Evolutionary conservation across 495 filamentous ascomycete species (phyloP).

Genomic region (Aspergillus bridgeri): DNA sequence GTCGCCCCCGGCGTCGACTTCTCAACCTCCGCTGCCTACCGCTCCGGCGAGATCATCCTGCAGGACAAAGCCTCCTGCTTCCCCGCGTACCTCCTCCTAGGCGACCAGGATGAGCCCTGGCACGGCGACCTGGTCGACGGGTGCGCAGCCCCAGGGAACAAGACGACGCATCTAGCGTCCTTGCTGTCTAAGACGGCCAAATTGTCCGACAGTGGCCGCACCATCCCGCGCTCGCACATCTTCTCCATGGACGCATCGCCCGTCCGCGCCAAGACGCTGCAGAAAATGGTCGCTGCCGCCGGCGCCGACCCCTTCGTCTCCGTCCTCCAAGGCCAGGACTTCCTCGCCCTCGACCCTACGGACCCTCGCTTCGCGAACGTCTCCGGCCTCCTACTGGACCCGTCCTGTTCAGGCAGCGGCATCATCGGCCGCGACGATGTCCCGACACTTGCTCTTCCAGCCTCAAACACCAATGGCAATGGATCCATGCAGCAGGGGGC

Average conservation of each 20-base stretch:
- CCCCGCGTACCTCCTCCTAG: constrained; percentile 74
- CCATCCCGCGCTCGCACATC: constrained; percentile 25
- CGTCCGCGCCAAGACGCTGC: constrained; percentile 62
- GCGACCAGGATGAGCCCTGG: constrained; percentile 34
- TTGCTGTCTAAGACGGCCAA: constrained; percentile 44
- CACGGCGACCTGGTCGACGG: constrained; percentile 80
- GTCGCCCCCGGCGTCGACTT: constrained; percentile 66
- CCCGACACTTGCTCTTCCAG: constrained; percentile 53
- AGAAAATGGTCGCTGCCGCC: constrained; percentile 77
- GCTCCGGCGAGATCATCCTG: constrained; percentile 71
- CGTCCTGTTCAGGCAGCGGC: constrained; percentile 90
- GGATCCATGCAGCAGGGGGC: constrained; percentile 26
- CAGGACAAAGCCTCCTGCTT: constrained; percentile 98
- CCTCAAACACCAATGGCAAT: constrained; percentile 13
- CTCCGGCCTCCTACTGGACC: constrained; percentile 77
- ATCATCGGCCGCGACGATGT: constrained; percentile 84
- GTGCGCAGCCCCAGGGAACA: constrained; percentile 93
- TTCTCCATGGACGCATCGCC: constrained; percentile 43
- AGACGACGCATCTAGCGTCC: constrained; percentile 89
- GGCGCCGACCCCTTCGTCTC: constrained; percentile 61
- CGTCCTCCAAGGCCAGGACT: constrained; percentile 71
- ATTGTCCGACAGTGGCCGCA: constrained; percentile 15
- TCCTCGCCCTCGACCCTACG: constrained; percentile 66
- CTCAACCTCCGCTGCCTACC: constrained; percentile 66
- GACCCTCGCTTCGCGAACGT: constrained; percentile 54